phyloP scores from a whole-genome alignment of 345 rosid genomes.

The Lumnitzera racemosa region DNA sequence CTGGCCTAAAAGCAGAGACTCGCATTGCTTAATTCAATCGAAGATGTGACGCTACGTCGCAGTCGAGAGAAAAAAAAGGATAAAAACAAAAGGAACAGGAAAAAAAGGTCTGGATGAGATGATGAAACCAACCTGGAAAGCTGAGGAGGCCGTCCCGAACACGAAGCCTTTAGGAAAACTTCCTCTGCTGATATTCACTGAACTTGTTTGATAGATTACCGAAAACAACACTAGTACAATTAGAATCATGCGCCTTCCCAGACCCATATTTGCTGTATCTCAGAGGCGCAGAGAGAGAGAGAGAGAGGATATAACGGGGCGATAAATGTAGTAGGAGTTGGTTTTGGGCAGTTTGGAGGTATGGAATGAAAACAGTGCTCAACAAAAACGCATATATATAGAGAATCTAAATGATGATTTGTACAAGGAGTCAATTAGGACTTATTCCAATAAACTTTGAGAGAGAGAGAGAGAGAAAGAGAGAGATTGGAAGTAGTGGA shows the following conservation, averaged over 20 bases:
- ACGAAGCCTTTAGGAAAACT: slow-evolving; percentile 56
- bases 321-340: too few species aligned
- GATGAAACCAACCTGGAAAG: slow-evolving; percentile 47
- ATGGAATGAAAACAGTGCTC: too few species aligned
- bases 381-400: too few species aligned
- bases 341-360: too few species aligned
- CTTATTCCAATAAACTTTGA: too few species aligned
- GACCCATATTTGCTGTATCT: background rate
- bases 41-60: too few species aligned
- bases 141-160: slow-evolving; percentile 72
- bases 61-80: background rate
- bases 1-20: too few species aligned
- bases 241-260: too few species aligned
- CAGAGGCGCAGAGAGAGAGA: background rate
- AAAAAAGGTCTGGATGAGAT: background rate
- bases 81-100: background rate
- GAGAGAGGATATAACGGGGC: background rate
- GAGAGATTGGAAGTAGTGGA: background rate
- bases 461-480: slow-evolving; percentile 2
- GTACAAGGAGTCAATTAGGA: too few species aligned
- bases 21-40: too few species aligned
- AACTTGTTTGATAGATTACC: slow-evolving; percentile 10
- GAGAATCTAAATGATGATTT: too few species aligned
- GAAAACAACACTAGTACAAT: too few species aligned
- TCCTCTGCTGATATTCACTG: slow-evolving; percentile 16